Percentiles rank a stretch among this genome's conserved stretches.
Evolutionary conservation across 2,329 filamentous ascomycete species (phyloP).

Genomic region (Furcasterigmium furcatum): DNA sequence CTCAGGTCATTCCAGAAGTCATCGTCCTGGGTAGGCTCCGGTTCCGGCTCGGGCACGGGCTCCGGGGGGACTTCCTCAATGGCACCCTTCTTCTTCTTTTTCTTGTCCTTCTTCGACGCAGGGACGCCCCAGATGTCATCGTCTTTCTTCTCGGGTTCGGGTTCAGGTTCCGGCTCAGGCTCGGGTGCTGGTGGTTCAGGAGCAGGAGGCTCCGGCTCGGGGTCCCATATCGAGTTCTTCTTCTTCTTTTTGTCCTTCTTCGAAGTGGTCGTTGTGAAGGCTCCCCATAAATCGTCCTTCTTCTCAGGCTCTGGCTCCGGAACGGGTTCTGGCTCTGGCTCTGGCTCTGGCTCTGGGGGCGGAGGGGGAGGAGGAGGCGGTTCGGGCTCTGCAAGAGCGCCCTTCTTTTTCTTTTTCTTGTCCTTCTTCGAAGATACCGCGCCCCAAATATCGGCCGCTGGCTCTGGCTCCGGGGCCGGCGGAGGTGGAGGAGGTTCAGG

Average conservation of each 20-base stretch:
- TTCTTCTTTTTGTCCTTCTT: conserved; percentile 46
- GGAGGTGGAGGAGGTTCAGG: conserved; percentile 20
- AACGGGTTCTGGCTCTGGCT: conserved; percentile 1
- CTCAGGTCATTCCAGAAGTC: conserved; percentile 2
- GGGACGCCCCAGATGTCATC: conserved; percentile 15
- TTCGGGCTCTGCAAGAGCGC: conserved; percentile 13
- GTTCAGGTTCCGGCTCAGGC: conserved; percentile 17
- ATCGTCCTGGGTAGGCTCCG: conserved; percentile 7
- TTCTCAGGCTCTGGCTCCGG: conserved; percentile 9
- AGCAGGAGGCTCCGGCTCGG: conserved; percentile 22
- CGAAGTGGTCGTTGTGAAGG: conserved; percentile 18
- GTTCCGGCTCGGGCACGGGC: conserved; percentile 34
- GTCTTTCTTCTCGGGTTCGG: conserved; percentile 17
- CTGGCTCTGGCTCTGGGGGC: background rate
- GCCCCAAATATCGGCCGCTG: conserved; percentile 12
- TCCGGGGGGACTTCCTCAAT: conserved; percentile 25
- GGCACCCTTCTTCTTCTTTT: conserved; percentile 24
- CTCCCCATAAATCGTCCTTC: conserved; percentile 27
- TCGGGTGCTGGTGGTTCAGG: conserved; percentile 22
- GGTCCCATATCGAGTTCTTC: conserved; percentile 29
- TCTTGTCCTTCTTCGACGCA: conserved; percentile 25
- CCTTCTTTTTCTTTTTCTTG: conserved; percentile 31
- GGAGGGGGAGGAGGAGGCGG: background rate
- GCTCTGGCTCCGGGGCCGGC: conserved; percentile 11
- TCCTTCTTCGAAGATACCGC: conserved; percentile 22